phyloP scores from a whole-genome alignment of 352 stramenopile species.

The Globisporangium okanoganense region DNA sequence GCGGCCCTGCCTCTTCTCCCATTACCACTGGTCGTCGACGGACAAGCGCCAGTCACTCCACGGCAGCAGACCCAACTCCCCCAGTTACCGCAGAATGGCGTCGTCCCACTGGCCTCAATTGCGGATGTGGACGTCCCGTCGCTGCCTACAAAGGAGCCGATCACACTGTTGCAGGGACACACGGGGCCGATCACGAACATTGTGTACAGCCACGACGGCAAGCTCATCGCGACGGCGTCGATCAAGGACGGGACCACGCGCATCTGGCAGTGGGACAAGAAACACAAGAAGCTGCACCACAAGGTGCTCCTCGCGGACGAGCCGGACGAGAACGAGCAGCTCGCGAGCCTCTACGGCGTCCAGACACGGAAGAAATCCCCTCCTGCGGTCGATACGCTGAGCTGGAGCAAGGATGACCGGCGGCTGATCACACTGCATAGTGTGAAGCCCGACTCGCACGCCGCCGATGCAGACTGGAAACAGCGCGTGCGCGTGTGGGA shows the following conservation, averaged over 20 bases:
- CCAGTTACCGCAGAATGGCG: slow-evolving; percentile 43
- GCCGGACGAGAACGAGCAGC: slow-evolving; percentile 35
- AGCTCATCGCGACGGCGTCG: slow-evolving; percentile 91
- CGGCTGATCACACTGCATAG: slow-evolving; percentile 68
- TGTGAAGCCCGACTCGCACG: slow-evolving; percentile 53
- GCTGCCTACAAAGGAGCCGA: slow-evolving; percentile 43
- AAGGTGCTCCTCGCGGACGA: slow-evolving; percentile 48
- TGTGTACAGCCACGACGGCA: slow-evolving; percentile 87
- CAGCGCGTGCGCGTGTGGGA: slow-evolving; percentile 72
- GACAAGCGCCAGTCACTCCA: not conserved
- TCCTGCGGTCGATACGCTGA: slow-evolving; percentile 58
- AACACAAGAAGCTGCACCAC: slow-evolving; percentile 52
- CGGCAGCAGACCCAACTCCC: slow-evolving; percentile 37
- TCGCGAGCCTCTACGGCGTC: slow-evolving; percentile 41
- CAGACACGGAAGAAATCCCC: slow-evolving; percentile 35
- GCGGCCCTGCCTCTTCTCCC: not conserved
- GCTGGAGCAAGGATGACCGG: slow-evolving; percentile 59
- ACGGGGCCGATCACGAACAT: slow-evolving; percentile 93
- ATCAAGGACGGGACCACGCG: slow-evolving; percentile 90
- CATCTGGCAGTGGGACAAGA: slow-evolving; percentile 62
- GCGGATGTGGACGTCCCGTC: slow-evolving; percentile 41
- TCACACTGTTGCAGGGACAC: slow-evolving; percentile 82
- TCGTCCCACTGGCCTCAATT: slow-evolving; percentile 34
- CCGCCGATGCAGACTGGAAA: slow-evolving; percentile 40
- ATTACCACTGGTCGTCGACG: not conserved